Evolutionary conservation across 164 flowering plant genomes (phyloP).

Genomic region (Piper longum): DNA sequence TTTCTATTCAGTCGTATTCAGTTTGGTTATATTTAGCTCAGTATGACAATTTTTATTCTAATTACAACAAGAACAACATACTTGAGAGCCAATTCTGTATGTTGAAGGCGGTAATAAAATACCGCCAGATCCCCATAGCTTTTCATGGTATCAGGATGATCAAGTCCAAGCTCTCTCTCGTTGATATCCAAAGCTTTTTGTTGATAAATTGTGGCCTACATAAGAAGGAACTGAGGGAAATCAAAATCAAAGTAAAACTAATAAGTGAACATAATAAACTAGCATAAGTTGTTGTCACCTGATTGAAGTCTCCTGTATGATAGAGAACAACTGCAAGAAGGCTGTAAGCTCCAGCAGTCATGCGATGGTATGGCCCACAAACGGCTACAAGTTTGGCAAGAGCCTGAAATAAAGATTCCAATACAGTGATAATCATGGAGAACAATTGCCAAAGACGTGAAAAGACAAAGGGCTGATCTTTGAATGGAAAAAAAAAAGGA

Average conservation of each 20-base stretch:
- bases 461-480: too few species aligned
- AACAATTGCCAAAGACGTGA: too few species aligned
- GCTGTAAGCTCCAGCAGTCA: constrained; percentile 99
- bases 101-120: constrained; percentile 96
- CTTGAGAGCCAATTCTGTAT: constrained; percentile 97
- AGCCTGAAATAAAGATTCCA: constrained; percentile 39
- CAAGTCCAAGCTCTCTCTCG: constrained; percentile 96
- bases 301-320: constrained; percentile 99
- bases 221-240: neutral
- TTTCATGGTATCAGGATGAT: constrained; percentile 99
- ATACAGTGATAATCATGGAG: too few species aligned
- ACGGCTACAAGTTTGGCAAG: constrained; percentile 90
- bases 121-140: constrained; percentile 99
- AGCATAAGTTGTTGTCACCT: constrained; percentile 28
- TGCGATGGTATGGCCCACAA: constrained; percentile 97
- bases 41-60: too few species aligned
- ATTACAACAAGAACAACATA: constrained; percentile 17
- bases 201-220: constrained; percentile 95
- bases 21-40: too few species aligned
- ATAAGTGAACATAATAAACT: neutral
- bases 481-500: too few species aligned
- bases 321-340: constrained; percentile 95
- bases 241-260: neutral
- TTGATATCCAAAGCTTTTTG: constrained; percentile 97
- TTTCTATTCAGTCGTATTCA: too few species aligned